A percentile compares a stretch with the other conserved stretches of the same genome.
These are phyloP conservation scores for Mercurialis annua DNA, from an alignment of 345 rosid species.

Conservation along the genomic window DNA sequence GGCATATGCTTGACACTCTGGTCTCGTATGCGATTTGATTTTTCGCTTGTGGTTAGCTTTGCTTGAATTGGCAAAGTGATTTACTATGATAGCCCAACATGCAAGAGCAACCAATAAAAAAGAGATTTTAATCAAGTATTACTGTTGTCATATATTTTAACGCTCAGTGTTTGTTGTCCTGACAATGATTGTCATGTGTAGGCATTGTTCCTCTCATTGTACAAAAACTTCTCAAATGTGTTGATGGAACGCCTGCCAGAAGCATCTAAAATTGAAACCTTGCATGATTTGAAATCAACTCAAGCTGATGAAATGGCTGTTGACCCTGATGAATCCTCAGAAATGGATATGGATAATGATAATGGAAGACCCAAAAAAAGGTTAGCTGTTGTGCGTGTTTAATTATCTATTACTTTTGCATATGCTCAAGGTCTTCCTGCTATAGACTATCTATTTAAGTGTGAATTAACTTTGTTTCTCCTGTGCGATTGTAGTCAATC, in stretches of 20 bases:
- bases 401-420: neutral
- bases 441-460: neutral
- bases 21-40: too few species aligned
- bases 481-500: constrained; percentile 36
- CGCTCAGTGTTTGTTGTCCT: constrained; percentile 6
- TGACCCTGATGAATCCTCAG: constrained; percentile 48
- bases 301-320: constrained; percentile 51
- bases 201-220: constrained; percentile 66
- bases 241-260: constrained; percentile 80
- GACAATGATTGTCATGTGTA: constrained; percentile 27
- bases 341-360: constrained; percentile 81
- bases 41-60: too few species aligned
- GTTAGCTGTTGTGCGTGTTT: constrained; percentile 5
- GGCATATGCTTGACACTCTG: too few species aligned
- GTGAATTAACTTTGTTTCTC: constrained; percentile 4
- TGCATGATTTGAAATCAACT: constrained; percentile 55
- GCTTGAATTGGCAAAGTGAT: too few species aligned
- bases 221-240: constrained; percentile 60
- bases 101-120: neutral
- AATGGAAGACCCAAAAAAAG: constrained; percentile 55
- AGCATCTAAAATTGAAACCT: constrained; percentile 52
- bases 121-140: neutral
- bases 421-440: neutral
- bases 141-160: neutral
- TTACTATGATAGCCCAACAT: too few species aligned